Evolutionary conservation across 352 stramenopile genomes (phyloP).

Genomic region (Globisporangium takayamanum): DNA sequence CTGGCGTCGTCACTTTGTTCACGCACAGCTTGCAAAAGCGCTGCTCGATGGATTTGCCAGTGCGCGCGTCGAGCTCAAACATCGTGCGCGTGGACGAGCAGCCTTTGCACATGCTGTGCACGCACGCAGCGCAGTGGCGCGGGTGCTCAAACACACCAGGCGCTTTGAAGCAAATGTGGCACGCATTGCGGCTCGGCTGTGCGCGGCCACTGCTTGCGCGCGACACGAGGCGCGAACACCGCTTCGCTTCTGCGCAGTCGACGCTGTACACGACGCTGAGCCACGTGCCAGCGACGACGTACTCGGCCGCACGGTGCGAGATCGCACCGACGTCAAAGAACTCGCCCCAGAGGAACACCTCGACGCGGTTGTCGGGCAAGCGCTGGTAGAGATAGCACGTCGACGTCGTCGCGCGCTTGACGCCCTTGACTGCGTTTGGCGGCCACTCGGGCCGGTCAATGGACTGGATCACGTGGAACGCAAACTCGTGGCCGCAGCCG

Average conservation of each 20-base stretch:
- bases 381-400: conserved; percentile 34
- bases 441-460: conserved; percentile 41
- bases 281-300: conserved; percentile 16
- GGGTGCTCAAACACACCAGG: neutral
- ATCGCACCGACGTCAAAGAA: conserved; percentile 18
- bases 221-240: neutral
- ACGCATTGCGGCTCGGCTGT: neutral
- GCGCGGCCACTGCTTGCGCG: neutral
- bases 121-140: conserved; percentile 19
- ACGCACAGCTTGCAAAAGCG: conserved; percentile 10
- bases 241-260: conserved; percentile 8
- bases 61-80: conserved; percentile 6
- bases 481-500: conserved; percentile 22
- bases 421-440: conserved; percentile 21
- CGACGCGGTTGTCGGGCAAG: conserved; percentile 17
- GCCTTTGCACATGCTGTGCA: conserved; percentile 29
- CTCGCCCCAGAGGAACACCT: conserved; percentile 30
- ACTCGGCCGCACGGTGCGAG: conserved; percentile 9
- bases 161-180: neutral
- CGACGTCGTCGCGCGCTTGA: conserved; percentile 27
- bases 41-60: neutral
- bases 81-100: conserved; percentile 11
- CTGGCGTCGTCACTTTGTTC: neutral
- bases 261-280: conserved; percentile 16
- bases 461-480: conserved; percentile 39